Evolutionary conservation across 1,284 basidiomycete genomes (phyloP).

Genomic region (Leccinum pallidistipes): DNA sequence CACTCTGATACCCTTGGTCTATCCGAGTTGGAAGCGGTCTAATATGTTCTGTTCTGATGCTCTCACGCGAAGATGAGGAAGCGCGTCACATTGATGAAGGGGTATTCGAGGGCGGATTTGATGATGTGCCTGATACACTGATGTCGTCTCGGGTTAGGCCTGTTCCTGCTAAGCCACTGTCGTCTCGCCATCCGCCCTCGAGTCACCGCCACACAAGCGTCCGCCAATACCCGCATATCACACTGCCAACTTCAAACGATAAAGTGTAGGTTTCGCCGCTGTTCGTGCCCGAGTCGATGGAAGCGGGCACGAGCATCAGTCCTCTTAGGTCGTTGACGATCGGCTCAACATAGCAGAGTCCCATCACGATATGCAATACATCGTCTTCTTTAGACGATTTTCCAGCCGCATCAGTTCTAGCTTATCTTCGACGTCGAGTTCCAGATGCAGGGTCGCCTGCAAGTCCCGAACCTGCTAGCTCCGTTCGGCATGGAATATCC

Average conservation of each 20-base stretch:
- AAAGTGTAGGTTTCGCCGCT: constrained; percentile 42
- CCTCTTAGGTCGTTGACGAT: constrained; percentile 20
- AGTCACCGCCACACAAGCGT: neutral
- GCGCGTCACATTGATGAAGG: constrained; percentile 44
- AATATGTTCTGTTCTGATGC: constrained; percentile 69
- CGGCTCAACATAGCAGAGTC: neutral
- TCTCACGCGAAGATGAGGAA: constrained; percentile 76
- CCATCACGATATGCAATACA: neutral
- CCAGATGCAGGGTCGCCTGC: constrained; percentile 9
- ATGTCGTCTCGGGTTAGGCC: constrained; percentile 7
- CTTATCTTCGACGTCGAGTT: constrained; percentile 29
- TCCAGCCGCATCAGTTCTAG: constrained; percentile 31
- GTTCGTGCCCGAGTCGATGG: constrained; percentile 41
- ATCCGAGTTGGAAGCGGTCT: constrained; percentile 75
- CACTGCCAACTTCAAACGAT: constrained; percentile 37
- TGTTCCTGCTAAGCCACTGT: constrained; percentile 3
- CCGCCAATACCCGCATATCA: constrained; percentile 25
- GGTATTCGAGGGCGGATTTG: constrained; percentile 59
- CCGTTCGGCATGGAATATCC: constrained; percentile 32
- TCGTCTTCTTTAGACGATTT: constrained; percentile 33
- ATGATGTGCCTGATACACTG: constrained; percentile 38
- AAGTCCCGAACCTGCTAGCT: constrained; percentile 19
- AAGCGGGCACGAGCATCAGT: constrained; percentile 38
- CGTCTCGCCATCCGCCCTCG: constrained; percentile 10
- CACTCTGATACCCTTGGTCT: constrained; percentile 65